Base-by-base conservation (phyloP, 1,284 basidiomycete genomes). In the Rhodotorula sp. region DNA sequence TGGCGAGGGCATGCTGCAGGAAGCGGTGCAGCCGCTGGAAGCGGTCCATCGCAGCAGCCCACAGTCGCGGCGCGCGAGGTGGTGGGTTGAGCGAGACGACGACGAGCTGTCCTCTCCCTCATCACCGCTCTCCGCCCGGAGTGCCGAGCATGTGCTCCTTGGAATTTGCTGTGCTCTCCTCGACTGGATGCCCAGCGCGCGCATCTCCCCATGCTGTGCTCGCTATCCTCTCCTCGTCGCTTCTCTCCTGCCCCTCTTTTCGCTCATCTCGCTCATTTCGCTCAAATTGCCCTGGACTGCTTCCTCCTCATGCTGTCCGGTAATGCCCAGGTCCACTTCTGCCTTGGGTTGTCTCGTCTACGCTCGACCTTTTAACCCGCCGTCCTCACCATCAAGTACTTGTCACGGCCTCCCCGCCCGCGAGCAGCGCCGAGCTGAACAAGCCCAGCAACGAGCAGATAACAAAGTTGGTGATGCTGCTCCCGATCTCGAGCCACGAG, bases 401-500 rank as follows among this genome's bases (percentile, higher is more conserved):
- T n/a, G n/a, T n/a, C n/a, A n/a, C n/a, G n/a, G n/a, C n/a, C n/a
- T 75, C 73, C 19, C 73, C 73, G 19, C 61, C 64, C 4, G 67
- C 53, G 13, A 68, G 48, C 50, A 75, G 51, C 5, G 29, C 64
- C 34, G 71, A 69, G 58, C 67, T 69, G 55, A 76, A 76, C 17
- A 76, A 25, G 15, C 70, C 64, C n/a, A 76, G 51, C 12, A 74
- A 27, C 4, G 68, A 68, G 36, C 70, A 74, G 32, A 76, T 76
- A 25, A 69, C 70, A 48, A 69, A 76, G 58, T 76, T 76, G 27
- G 73, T 76, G 67, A 76, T 74, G 22, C 70, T 66, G 27, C 54
- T 62, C 12, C 74, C 74, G 22, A 76, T 76, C 44, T 73, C 91
- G 65, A 94, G 83, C 93, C 92, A 95, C 12, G 90, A 92, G 84